Evolutionary conservation across 768 basidiomycete genomes (phyloP), one percentile per base, ranked within the genome.

Genomic region (Naematelia aurantialba): DNA sequence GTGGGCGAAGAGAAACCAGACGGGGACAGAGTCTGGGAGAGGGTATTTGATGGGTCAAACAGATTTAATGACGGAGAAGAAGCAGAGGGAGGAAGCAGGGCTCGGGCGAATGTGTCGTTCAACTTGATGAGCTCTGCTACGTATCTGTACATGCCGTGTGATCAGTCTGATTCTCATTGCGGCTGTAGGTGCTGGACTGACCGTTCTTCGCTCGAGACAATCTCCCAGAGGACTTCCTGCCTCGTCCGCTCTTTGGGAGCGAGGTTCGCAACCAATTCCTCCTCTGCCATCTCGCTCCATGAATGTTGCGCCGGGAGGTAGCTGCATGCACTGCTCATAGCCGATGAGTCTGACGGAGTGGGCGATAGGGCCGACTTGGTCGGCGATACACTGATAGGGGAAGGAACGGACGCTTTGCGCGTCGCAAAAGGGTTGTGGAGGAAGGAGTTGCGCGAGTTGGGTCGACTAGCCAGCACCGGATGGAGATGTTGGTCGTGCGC

Each of bases 161-260:
- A 51, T 44, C 51, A 52, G 51, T 52, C 30, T 13, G 14, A 17
- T 26, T 22, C 12, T 25, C 51, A 14, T 49, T 11, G n/a, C n/a
- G n/a, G n/a, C n/a, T n/a, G n/a, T n/a, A n/a, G n/a, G n/a, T n/a
- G n/a, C n/a, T 27, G 19, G 45, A 58, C 61, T 51, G 70, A 90
- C 89, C 92, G 85, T 76, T 97, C 91, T 79, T 97, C 93, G 66
- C 89, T 91, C 27, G 89, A 87, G 50, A 97, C 91, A 65, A 97
- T 97, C 80, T 97, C 93, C 81, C 91, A 96, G 25, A 97, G 78
- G 4, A 97, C 93, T 79, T 97, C 93, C 77, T 97, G 93, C 53
- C 93, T 84, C 39, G 93, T 96, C 58, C 93, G 85, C 76, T 97
- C 93, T 60, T 90, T 85, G 46, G 90, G 86, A n/a, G 91, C 90